These are phyloP conservation scores for Thalassiosira livingstoniorum DNA, from an alignment of 352 stramenopile genomes.

Conservation along the genomic window DNA sequence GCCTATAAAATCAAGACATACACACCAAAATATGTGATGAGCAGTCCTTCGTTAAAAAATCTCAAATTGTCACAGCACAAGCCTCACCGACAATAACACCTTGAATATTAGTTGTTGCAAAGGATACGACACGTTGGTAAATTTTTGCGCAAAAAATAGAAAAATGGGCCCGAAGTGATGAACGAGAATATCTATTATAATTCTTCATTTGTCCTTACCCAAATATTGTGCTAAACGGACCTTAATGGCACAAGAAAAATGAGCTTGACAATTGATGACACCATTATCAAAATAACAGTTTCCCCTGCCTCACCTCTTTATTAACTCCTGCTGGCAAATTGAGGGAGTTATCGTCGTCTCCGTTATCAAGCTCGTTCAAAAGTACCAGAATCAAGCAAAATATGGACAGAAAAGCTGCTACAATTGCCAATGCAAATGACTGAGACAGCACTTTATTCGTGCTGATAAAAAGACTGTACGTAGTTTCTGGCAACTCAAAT, in stretches of 20 bases:
- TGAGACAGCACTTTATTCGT: slow-evolving; percentile 30
- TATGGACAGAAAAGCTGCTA: slow-evolving; percentile 8
- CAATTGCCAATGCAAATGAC: slow-evolving; percentile 34
- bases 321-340: slow-evolving; percentile 40
- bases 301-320: background rate
- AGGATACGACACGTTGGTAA: too few relatives aligned
- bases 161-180: too few relatives aligned
- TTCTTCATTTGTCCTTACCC: slow-evolving; percentile 14
- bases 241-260: too few relatives aligned
- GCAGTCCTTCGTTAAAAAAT: too few relatives aligned
- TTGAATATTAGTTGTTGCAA: too few relatives aligned
- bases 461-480: slow-evolving; percentile 49
- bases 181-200: background rate
- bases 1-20: too few relatives aligned
- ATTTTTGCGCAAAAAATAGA: too few relatives aligned
- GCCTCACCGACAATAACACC: too few relatives aligned
- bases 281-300: too few relatives aligned
- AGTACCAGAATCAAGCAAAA: slow-evolving; percentile 43
- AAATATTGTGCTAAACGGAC: slow-evolving; percentile 45
- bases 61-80: too few relatives aligned
- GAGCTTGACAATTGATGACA: too few relatives aligned
- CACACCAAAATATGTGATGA: too few relatives aligned
- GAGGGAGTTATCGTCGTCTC: slow-evolving; percentile 26
- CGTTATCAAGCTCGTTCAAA: slow-evolving; percentile 46
- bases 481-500: slow-evolving; percentile 56